Base-by-base conservation (phyloP, 768 basidiomycete species). In the Boletellus ananas region DNA sequence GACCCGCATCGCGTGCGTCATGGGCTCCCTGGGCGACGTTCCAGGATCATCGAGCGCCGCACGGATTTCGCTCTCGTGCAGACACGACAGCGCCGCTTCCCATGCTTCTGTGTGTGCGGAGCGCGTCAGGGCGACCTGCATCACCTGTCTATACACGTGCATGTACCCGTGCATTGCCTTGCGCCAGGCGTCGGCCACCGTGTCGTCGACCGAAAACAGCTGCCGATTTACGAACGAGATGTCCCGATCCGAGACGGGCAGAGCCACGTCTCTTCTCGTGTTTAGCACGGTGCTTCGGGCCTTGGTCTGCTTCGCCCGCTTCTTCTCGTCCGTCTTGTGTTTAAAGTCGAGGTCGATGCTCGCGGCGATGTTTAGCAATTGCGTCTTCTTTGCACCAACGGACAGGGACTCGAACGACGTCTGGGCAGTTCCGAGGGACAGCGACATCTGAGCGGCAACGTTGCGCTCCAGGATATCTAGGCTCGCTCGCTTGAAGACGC, bases 391-490 rank as follows among this genome's bases (percentile, higher is more conserved):
- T 0, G 45, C 49, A 3, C 41, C 39, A 47, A 66, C 51, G 14
- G 66, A 49, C 17, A 78, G 47, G 3, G 52, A 42, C 23, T 62
- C 59, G 46, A 77, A 61, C 5, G 58, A 51, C 2, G 44, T 47
- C 8, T 66, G 64, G 10, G 72, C 58, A 2, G 48, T 51, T 33
- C 54, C 55, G n/a, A 84, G 72, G 10, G 70, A 67, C 17, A 62
- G 62, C 0, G 78, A 76, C 77, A 83, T 79, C 17, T 68, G 68
- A 33, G 70, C 71, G 0, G 79, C 78, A 18, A 85, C 73, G 50
- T 86, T 85, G 49, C 74, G 73, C 59, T 87, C 86, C 47, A 85
- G 57, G 7, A 87, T 79, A 53, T 85, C 84, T 40, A 89, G 66
- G 40, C 78, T 72, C 0, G 84, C 81, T 8, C 79, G 75, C 60